A percentile compares a stretch with the other conserved stretches of the same genome.
phyloP scores from a whole-genome alignment of 495 filamentous ascomycete genomes.

The Trichoderma parareesei region DNA sequence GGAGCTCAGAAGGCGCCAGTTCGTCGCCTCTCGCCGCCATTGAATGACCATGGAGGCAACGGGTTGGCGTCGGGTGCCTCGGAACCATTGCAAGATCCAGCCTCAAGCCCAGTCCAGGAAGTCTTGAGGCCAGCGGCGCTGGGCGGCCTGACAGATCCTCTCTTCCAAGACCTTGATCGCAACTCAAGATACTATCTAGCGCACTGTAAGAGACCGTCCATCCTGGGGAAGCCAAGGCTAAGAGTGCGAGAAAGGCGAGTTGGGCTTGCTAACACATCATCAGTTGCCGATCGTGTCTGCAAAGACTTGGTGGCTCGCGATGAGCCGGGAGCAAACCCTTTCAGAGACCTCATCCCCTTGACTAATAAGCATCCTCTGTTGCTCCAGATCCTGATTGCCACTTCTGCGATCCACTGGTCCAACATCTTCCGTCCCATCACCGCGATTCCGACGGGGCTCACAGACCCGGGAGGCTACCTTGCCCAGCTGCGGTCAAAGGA shows the following conservation, averaged over 20 bases:
- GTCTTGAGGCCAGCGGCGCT: background rate
- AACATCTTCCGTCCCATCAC: constrained; percentile 22
- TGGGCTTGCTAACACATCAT: background rate
- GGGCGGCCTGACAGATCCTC: constrained; percentile 11
- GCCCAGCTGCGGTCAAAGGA: constrained; percentile 11
- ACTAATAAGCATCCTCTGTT: constrained; percentile 36
- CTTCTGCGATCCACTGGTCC: constrained; percentile 47
- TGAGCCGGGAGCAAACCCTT: constrained; percentile 38
- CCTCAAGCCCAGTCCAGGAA: background rate
- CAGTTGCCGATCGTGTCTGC: constrained; percentile 46
- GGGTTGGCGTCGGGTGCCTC: background rate
- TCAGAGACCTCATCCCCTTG: constrained; percentile 41
- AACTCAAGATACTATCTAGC: constrained; percentile 13
- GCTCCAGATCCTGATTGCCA: constrained; percentile 42
- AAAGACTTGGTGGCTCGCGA: constrained; percentile 46
- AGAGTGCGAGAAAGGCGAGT: background rate
- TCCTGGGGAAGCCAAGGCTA: constrained; percentile 5
- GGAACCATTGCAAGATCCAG: background rate
- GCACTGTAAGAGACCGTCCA: constrained; percentile 12
- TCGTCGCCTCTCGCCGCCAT: constrained; percentile 1
- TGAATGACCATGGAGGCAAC: background rate
- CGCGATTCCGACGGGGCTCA: constrained; percentile 12
- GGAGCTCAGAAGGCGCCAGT: background rate
- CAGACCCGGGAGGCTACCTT: constrained; percentile 7
- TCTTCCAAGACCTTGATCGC: constrained; percentile 13